These are phyloP conservation scores for Rhododendron molle DNA, from an alignment of 148 eudicot genomes.

Conservation along the genomic window DNA sequence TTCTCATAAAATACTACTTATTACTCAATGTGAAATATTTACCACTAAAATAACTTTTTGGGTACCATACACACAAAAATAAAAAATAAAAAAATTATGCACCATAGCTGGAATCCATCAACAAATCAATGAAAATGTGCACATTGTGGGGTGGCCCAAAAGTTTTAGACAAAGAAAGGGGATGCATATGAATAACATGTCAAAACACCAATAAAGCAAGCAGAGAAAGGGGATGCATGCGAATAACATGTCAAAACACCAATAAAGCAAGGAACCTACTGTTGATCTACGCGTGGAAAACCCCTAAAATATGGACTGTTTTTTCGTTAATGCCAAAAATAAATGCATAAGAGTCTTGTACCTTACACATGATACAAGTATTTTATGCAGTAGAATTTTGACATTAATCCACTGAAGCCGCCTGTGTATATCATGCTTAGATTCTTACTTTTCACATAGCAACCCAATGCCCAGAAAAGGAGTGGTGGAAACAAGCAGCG, in stretches of 20 bases:
- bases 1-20: too few relatives aligned
- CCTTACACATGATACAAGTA: background rate
- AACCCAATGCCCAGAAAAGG: background rate
- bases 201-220: background rate
- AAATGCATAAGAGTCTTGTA: background rate
- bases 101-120: background rate
- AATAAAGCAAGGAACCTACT: background rate
- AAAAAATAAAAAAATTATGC: too few relatives aligned
- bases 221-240: background rate
- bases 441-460: background rate
- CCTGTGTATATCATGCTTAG: background rate
- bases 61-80: too few relatives aligned
- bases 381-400: background rate
- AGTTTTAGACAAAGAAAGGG: background rate
- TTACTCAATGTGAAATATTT: too few relatives aligned
- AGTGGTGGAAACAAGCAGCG: background rate
- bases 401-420: background rate
- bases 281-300: background rate
- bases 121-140: background rate
- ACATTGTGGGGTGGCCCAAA: background rate
- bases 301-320: background rate
- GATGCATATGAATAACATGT: background rate
- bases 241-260: conserved; percentile 3
- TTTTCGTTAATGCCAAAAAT: too few relatives aligned
- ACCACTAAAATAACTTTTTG: too few relatives aligned